These are phyloP conservation scores for Zoysia pacifica DNA, from an alignment of 176 grass and related monocot species.

Conservation along the genomic window DNA sequence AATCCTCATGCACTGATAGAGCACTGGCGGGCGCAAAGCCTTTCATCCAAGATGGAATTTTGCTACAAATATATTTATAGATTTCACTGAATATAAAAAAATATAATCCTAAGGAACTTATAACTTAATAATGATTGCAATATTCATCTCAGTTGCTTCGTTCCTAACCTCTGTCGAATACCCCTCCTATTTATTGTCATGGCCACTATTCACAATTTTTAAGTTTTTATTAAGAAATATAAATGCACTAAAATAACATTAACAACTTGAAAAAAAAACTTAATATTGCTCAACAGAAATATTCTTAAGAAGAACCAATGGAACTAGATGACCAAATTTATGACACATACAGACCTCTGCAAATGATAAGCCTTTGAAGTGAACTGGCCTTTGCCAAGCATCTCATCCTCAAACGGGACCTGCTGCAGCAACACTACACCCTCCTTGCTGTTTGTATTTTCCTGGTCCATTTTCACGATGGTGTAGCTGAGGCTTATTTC, in stretches of 20 bases:
- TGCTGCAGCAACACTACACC: constrained; percentile 75
- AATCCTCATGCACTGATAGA: constrained; percentile 74
- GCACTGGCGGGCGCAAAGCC: constrained; percentile 61
- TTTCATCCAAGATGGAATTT: constrained; percentile 93
- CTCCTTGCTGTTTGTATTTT: constrained; percentile 83
- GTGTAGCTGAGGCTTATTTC: constrained; percentile 82
- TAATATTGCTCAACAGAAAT: not conserved
- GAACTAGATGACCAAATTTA: not conserved
- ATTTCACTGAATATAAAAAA: not conserved
- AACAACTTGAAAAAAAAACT: not conserved
- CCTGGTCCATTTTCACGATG: constrained; percentile 90
- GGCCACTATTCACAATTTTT: not conserved
- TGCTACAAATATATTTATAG: constrained; percentile 48
- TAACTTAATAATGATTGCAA: not conserved
- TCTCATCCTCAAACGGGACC: constrained; percentile 74
- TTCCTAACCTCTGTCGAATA: not conserved
- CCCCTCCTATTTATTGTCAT: not conserved
- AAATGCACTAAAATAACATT: not conserved
- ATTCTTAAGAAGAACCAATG: not conserved
- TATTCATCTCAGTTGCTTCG: not conserved
- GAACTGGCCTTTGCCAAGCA: constrained; percentile 76
- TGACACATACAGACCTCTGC: constrained; percentile 53
- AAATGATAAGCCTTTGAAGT: constrained; percentile 81
- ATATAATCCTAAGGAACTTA: not conserved
- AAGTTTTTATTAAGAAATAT: not conserved